Base-by-base conservation (phyloP, 2,329 filamentous ascomycete genomes). In the Metarhizium guizhouense region DNA sequence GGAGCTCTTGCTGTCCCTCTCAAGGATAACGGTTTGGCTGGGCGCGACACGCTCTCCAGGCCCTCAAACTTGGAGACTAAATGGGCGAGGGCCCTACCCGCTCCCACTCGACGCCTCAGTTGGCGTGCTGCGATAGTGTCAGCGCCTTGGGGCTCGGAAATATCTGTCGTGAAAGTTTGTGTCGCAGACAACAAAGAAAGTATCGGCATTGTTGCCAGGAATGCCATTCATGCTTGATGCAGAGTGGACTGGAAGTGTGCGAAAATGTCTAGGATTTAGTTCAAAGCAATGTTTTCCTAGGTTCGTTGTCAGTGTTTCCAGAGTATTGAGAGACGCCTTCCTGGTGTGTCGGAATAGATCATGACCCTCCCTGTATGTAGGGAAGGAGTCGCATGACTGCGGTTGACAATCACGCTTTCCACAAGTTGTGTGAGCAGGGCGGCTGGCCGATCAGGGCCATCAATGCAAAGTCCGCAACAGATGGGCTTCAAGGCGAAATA, bases 31-130 rank as follows among this genome's bases (percentile, higher is more conserved):
- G 30, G 25, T 18, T 51, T 56, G 52, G 40, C 40, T 18, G 52
- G 40, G 29, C 51, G 57, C 38, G 60, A 51, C 6, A 53, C 43
- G 20, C 60, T 60, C 51, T 69, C 67, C 3, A 68, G 59, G n/a
- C 59, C 57, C 58, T 72, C 70, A 42, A 70, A 72, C 47, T 67
- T 70, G n/a, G 67, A 69, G 0, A 72, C 63, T 16, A 72, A 64
- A 32, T 68, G 64, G 40, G 69, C 64, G 29, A 72, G 56, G n/a
- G 16, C 32, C 13, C 49, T 55, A 4, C 54, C 49, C 11, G 32
- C 25, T 40, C 47, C 40, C 32, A 18, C 30, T 47, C 20, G 16
- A 36, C 48, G 54, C 40, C 48, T 55, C 20, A 29, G 49, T 25
- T 34, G 20, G 13, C 42, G 20, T 14, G 45, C 25, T 7, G 42